Evolutionary conservation across 1,284 basidiomycete species (phyloP).

Genomic region (Fistulina hepatica): DNA sequence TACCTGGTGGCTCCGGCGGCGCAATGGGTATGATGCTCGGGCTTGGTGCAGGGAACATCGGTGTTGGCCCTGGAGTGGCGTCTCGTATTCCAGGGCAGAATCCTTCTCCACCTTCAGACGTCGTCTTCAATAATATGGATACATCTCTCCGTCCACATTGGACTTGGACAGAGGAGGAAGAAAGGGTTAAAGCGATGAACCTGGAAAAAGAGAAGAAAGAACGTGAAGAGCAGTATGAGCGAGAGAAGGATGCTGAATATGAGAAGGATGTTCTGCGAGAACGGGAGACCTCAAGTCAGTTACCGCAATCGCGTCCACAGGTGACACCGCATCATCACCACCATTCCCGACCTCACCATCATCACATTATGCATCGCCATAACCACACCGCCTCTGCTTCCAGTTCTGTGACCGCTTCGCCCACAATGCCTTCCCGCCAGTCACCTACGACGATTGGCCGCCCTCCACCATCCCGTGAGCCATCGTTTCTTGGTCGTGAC

Average conservation of each 20-base stretch:
- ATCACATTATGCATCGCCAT: slow-evolving; percentile 25
- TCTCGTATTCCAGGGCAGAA: neutral
- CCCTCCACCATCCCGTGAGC: too few relatives aligned
- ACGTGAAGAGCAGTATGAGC: neutral
- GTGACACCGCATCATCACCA: slow-evolving; percentile 13
- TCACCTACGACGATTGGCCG: too few relatives aligned
- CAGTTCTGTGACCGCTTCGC: too few relatives aligned
- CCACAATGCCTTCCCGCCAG: too few relatives aligned
- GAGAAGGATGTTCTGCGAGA: slow-evolving; percentile 11
- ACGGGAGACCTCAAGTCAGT: slow-evolving; percentile 6
- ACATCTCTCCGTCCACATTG: neutral
- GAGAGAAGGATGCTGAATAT: slow-evolving; percentile 5
- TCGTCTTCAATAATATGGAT: neutral
- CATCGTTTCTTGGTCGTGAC: too few relatives aligned
- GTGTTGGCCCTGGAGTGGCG: neutral
- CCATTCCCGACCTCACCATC: slow-evolving; percentile 17
- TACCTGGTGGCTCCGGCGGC: slow-evolving; percentile 1
- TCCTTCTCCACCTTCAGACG: neutral
- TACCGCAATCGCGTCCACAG: slow-evolving; percentile 15
- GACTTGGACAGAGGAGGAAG: neutral
- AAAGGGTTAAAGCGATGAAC: neutral
- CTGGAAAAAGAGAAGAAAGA: neutral
- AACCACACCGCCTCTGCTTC: too few relatives aligned
- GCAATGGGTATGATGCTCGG: neutral
- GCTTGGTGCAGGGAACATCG: neutral